phyloP scores from a whole-genome alignment of 169 alveolate species.

The Plasmodium relictum region DNA sequence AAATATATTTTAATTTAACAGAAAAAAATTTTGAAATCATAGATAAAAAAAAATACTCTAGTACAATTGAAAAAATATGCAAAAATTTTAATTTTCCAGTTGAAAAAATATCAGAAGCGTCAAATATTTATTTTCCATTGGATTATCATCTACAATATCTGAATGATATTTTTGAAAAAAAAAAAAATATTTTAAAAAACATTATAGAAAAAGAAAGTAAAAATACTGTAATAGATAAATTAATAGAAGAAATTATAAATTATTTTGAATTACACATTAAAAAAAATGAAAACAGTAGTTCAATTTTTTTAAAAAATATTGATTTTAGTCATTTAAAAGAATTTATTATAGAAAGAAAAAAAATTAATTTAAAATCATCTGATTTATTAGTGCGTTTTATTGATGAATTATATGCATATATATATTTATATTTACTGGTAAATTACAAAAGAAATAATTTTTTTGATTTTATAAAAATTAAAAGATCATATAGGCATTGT shows the following conservation, averaged over 20 bases:
- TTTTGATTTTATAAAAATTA: conserved; percentile 53
- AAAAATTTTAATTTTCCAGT: conserved; percentile 34
- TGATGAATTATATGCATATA: conserved; percentile 58
- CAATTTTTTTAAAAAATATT: conserved; percentile 20
- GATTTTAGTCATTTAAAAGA: conserved; percentile 37
- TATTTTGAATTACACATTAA: neutral
- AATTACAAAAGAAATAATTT: conserved; percentile 60
- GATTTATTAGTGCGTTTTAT: conserved; percentile 10
- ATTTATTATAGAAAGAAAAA: conserved; percentile 38
- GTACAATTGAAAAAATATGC: conserved; percentile 26
- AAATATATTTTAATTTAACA: conserved; percentile 42
- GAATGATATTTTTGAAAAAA: conserved; percentile 38
- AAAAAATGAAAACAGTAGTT: neutral
- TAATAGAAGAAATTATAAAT: conserved; percentile 16
- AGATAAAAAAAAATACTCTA: conserved; percentile 18
- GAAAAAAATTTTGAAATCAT: conserved; percentile 50
- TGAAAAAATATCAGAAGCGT: conserved; percentile 6
- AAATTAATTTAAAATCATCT: neutral
- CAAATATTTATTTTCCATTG: conserved; percentile 54
- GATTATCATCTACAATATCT: conserved; percentile 67
- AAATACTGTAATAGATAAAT: neutral
- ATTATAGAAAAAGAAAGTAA: conserved; percentile 29
- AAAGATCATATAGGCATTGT: conserved; percentile 65
- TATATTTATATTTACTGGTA: conserved; percentile 26
- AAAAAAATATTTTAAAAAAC: conserved; percentile 16